phyloP scores from a whole-genome alignment of 805 yeast species.

The Komagataella ulmi region DNA sequence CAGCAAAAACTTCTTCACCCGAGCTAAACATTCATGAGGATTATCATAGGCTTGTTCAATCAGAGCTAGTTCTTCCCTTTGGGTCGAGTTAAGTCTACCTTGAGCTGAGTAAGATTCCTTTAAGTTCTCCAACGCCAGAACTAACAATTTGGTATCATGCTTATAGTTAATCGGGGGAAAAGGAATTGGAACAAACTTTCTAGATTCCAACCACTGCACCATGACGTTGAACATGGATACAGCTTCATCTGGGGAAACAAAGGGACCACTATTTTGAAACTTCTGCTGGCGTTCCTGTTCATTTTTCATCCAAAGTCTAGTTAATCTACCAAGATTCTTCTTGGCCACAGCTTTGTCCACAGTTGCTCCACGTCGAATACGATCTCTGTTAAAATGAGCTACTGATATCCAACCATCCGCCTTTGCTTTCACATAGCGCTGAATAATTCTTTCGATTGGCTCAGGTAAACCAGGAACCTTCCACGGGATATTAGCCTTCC shows the following conservation, averaged over 20 bases:
- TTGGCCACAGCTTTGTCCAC: constrained; percentile 91
- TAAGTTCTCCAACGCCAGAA: constrained; percentile 78
- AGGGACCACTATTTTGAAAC: constrained; percentile 80
- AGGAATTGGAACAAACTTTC: constrained; percentile 78
- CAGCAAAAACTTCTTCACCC: constrained; percentile 68
- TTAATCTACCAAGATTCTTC: constrained; percentile 83
- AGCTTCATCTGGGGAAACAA: constrained; percentile 76
- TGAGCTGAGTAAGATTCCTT: constrained; percentile 69
- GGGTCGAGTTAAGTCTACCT: constrained; percentile 70
- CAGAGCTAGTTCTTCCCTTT: constrained; percentile 84
- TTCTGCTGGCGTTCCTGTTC: constrained; percentile 83
- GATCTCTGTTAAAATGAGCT: constrained; percentile 84
- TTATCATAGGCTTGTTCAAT: constrained; percentile 95
- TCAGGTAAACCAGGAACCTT: constrained; percentile 92
- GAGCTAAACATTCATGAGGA: constrained; percentile 83
- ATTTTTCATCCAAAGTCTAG: constrained; percentile 82
- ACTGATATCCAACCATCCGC: constrained; percentile 96
- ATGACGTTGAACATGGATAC: constrained; percentile 73
- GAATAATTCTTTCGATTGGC: constrained; percentile 77
- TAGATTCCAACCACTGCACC: constrained; percentile 83
- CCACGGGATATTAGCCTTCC: constrained; percentile 99
- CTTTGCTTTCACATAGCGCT: constrained; percentile 83
- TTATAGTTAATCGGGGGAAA: constrained; percentile 89
- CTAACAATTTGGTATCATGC: constrained; percentile 84
- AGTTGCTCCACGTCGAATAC: constrained; percentile 79